Percentiles rank a stretch among this genome's conserved stretches.
phyloP scores from a whole-genome alignment of 2,329 filamentous ascomycete species.

The Blastomyces gilchristii region DNA sequence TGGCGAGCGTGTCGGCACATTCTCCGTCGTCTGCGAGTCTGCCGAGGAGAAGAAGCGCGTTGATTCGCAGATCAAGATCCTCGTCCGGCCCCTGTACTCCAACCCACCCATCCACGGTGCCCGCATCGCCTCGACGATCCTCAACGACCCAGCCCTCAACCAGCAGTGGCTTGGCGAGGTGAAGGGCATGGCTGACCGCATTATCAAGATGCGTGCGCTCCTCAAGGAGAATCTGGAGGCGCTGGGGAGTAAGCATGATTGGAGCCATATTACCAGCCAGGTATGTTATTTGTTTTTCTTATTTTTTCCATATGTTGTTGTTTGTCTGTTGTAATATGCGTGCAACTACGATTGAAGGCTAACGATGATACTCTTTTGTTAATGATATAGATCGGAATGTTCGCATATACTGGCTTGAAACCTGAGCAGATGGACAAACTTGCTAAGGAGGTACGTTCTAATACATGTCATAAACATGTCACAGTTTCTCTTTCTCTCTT shows the following conservation, averaged over 20 bases:
- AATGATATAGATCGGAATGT: constrained; percentile 75
- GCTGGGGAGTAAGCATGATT: constrained; percentile 92
- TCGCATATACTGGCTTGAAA: constrained; percentile 90
- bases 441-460: constrained; percentile 61
- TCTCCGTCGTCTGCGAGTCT: constrained; percentile 79
- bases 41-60: constrained; percentile 89
- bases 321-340: neutral
- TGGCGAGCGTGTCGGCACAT: constrained; percentile 93
- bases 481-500: neutral
- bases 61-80: constrained; percentile 96
- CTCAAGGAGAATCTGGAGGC: constrained; percentile 92
- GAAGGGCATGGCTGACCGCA: constrained; percentile 97
- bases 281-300: constrained; percentile 21
- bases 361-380: neutral
- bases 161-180: constrained; percentile 93
- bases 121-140: constrained; percentile 82
- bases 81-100: constrained; percentile 93
- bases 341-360: neutral
- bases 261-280: constrained; percentile 96
- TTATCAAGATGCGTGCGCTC: constrained; percentile 93
- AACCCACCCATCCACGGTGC: constrained; percentile 97
- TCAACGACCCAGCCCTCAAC: constrained; percentile 76
- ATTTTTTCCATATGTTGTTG: neutral
- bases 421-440: constrained; percentile 84
- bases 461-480: neutral